Base-by-base conservation (phyloP, 2,329 filamentous ascomycete genomes). In the Pseudogymnoascus sp. region DNA sequence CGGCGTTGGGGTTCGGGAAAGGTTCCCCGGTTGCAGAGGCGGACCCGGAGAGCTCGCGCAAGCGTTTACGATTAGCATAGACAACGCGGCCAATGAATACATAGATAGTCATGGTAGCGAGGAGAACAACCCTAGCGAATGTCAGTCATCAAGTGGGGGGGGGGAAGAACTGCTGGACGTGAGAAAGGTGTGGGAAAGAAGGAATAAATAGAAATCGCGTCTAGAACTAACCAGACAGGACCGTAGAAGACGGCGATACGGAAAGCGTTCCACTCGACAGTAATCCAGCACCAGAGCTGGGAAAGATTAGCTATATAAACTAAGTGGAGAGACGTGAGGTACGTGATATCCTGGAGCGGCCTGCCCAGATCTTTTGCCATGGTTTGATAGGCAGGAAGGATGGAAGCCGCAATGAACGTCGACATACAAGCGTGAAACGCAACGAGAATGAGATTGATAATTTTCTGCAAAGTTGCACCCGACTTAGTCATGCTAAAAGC, bases 251-350 rank as follows among this genome's bases (percentile, higher is more conserved):
- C 82, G 2, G 84, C 84, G 63, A 95, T 86, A 38, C 90, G 86
- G 73, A 90, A 84, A 63, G 86, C 82, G 63, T 90, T 87, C 83
- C 87, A 92, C 3, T 83, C 75, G 2, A 77, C 71, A 1, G 81
- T 77, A 14, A 95, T 80, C 90, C 90, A 95, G 72, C 91, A 96
- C 91, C 90, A 96, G 21, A 95, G 75, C 42, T 46, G 14, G 42
- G 2, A 44, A 46, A 46, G 42, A 2, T 25, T 25, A 25, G 25
- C 25, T n/a, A n/a, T n/a, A n/a, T n/a, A n/a, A n/a, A n/a, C n/a
- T n/a, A n/a, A n/a, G n/a, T 81, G 78, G 11, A 83, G 69, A 0
- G 78, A 80, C 0, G 79, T 82, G 18, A 83, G 72, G 66, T 83
- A 83, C 2, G 77, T 77, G 0, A 78, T 73, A 10, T 69, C 71